phyloP scores from a whole-genome alignment of 2,329 filamentous ascomycete genomes.

The Exserohilum turcica region DNA sequence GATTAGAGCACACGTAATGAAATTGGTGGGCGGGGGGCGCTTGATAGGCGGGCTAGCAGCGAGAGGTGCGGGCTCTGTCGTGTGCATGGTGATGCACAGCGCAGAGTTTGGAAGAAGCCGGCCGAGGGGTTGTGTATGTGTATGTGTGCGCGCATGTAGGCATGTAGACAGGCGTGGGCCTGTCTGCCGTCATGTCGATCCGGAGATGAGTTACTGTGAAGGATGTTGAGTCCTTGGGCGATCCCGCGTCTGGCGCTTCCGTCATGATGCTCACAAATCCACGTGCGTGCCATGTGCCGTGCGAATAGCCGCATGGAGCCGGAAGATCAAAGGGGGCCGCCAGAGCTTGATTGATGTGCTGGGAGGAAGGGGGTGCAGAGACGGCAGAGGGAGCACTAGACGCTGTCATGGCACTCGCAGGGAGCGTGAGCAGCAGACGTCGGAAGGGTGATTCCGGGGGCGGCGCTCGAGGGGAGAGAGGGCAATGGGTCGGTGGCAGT shows the following conservation, averaged over 20 bases:
- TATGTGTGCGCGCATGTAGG: too few species aligned
- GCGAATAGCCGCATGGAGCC: slow-evolving; percentile 13
- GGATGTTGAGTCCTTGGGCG: slow-evolving; percentile 4
- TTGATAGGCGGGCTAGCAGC: background rate
- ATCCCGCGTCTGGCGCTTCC: slow-evolving; percentile 3
- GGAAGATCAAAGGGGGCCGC: slow-evolving; percentile 9
- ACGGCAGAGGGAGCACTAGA: background rate
- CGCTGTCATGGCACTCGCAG: background rate
- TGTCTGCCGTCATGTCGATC: slow-evolving; percentile 4
- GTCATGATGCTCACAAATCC: slow-evolving; percentile 14
- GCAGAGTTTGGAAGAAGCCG: background rate
- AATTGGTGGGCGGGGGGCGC: slow-evolving; percentile 1
- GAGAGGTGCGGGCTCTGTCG: background rate
- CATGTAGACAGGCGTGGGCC: background rate
- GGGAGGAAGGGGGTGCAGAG: background rate
- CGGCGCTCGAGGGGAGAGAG: background rate
- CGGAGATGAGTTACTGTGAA: slow-evolving; percentile 3
- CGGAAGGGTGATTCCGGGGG: background rate
- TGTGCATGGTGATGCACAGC: slow-evolving; percentile 1
- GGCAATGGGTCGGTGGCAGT: too few species aligned
- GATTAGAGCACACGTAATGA: slow-evolving; percentile 5
- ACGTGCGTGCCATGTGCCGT: slow-evolving; percentile 13
- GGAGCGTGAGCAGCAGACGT: background rate
- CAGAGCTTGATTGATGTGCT: slow-evolving; percentile 1
- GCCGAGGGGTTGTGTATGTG: background rate